Evolutionary conservation across 2,329 filamentous ascomycete species (phyloP).

Genomic region (Fusarium guadeloupense): DNA sequence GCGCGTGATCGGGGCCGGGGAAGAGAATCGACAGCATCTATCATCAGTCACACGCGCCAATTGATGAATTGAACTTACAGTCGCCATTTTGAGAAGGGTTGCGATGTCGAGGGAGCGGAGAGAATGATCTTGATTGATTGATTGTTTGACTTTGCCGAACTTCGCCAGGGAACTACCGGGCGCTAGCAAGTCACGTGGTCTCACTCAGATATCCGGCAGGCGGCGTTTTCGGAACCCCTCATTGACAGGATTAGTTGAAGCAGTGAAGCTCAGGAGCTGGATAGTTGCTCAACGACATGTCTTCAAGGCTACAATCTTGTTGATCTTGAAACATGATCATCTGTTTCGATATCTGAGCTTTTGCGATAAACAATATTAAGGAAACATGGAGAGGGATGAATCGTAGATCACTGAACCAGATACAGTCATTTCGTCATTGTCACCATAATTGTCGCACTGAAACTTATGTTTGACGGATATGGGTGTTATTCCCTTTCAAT

Average conservation of each 20-base stretch:
- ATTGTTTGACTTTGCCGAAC: constrained; percentile 58
- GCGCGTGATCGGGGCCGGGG: constrained; percentile 19
- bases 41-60: constrained; percentile 38
- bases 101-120: constrained; percentile 58
- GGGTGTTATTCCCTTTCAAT: constrained; percentile 38
- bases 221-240: constrained; percentile 39
- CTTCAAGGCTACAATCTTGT: background rate
- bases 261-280: background rate
- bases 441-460: background rate
- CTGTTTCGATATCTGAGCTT: background rate
- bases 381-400: background rate
- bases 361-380: background rate
- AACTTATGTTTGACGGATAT: constrained; percentile 20
- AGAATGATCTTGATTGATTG: constrained; percentile 58
- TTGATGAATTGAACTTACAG: constrained; percentile 64
- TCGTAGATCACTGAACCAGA: background rate
- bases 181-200: constrained; percentile 48
- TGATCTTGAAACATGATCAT: background rate
- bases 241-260: constrained; percentile 12
- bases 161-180: constrained; percentile 47
- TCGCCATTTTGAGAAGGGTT: constrained; percentile 70
- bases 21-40: constrained; percentile 27
- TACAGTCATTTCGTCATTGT: background rate
- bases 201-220: constrained; percentile 11
- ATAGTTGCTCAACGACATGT: background rate